Conservation (phyloP, 495 filamentous ascomycete species). For the Lasiosphaeriaceae sp. region DNA sequence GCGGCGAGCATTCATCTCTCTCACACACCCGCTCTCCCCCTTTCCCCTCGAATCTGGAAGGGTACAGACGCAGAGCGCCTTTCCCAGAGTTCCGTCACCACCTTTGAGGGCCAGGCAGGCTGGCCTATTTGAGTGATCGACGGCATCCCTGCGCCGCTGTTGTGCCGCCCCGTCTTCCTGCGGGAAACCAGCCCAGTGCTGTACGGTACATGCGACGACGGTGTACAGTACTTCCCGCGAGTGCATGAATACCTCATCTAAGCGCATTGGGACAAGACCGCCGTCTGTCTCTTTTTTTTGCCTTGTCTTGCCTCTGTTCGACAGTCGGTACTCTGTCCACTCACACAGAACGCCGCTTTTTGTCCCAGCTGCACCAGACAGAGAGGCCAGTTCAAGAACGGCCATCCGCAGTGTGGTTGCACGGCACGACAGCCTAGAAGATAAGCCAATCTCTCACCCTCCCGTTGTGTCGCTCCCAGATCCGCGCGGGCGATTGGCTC, state of each 20-base stretch:
- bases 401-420: conserved; percentile 30
- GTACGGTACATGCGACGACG: neutral
- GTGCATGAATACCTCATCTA: conserved; percentile 30
- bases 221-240: conserved; percentile 19
- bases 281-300: conserved; percentile 15
- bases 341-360: conserved; percentile 12
- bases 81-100: neutral
- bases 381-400: conserved; percentile 15
- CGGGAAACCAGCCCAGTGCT: conserved; percentile 7
- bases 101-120: neutral
- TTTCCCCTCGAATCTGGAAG: too few relatives aligned
- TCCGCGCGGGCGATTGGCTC: conserved; percentile 30
- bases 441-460: conserved; percentile 26
- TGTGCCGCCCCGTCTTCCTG: conserved; percentile 16
- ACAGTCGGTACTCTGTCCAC: conserved; percentile 20
- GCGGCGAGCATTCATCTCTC: too few relatives aligned
- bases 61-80: too few relatives aligned
- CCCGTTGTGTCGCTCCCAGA: conserved; percentile 19
- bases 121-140: neutral
- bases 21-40: too few relatives aligned
- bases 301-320: conserved; percentile 22
- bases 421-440: conserved; percentile 22
- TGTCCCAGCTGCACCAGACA: conserved; percentile 13
- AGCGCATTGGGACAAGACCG: conserved; percentile 12
- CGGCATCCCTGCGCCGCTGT: conserved; percentile 8